Evolutionary conservation across 78 protist species (phyloP), one percentile per base, ranked within the genome.

Genomic region (Cyanophora paradoxa): DNA sequence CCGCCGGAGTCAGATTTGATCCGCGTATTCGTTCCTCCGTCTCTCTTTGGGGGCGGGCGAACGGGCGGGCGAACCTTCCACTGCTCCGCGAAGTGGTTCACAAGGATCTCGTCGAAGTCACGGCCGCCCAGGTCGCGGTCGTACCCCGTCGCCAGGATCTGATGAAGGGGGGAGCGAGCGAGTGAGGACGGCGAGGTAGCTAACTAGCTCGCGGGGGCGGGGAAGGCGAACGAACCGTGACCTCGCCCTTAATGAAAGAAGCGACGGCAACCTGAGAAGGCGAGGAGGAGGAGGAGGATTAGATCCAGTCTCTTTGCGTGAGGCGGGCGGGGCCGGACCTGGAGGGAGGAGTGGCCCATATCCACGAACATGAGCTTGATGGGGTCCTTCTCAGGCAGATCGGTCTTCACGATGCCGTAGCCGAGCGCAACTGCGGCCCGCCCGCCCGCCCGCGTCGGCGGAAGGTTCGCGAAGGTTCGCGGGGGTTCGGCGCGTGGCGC

Each of bases 351-450:
- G 68, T 91, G 85, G 61, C 98, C 98, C 41, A 91, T 30, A 73
- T 95, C 98, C 58, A 84, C 64, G 62, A 95, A 82, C 44, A 79
- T 58, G n/a, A 89, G 87, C 65, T 66, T 17, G 31, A 66, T 42
- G 52, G 93, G 78, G 44, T 78, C 69, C 42, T 79, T 85, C n/a
- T 84, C 93, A 3, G 86, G 86, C 40, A 91, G 83, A 19, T 77
- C 84, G 19, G 77, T 65, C 76, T 82, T 30, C 87, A 82, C 88
- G 82, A 93, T 81, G 40, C 96, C 97, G 72, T 84, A 95, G n/a
- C 75, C 73, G 36, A 95, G 85, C 14, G 97, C 96, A 7, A 78
- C 89, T 70, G 82, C 61, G 24, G 28, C 11, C 8, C 57, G 28
- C n/a, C n/a, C n/a, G n/a, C n/a, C n/a, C n/a, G n/a, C n/a, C n/a